Evolutionary conservation across 1,139 yeast species (phyloP).

Genomic region (Taphrina flavorubra): DNA sequence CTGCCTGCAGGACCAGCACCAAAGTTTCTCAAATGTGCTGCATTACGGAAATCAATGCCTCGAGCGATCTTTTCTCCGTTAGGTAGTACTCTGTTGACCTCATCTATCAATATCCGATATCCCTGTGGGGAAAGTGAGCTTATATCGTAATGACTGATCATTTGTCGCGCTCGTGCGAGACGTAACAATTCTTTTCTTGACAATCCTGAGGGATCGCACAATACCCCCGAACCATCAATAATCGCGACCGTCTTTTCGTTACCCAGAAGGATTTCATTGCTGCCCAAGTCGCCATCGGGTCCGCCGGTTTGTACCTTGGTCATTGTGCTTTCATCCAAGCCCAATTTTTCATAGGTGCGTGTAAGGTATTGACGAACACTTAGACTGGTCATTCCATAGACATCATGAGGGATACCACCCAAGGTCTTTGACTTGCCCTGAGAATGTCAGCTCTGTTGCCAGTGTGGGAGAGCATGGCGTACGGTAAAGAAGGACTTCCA

Average conservation of each 20-base stretch:
- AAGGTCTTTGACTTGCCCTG: slow-evolving; percentile 82
- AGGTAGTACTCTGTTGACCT: slow-evolving; percentile 77
- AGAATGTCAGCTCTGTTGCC: background rate
- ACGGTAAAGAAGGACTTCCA: slow-evolving; percentile 95
- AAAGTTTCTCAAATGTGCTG: slow-evolving; percentile 70
- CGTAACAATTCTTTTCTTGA: slow-evolving; percentile 77
- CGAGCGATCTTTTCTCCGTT: slow-evolving; percentile 74
- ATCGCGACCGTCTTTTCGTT: slow-evolving; percentile 84
- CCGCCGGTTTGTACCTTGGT: slow-evolving; percentile 96
- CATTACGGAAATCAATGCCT: slow-evolving; percentile 91
- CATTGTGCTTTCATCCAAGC: slow-evolving; percentile 64
- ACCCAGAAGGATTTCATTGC: slow-evolving; percentile 81
- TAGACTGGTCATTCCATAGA: slow-evolving; percentile 95
- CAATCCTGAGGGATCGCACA: slow-evolving; percentile 89
- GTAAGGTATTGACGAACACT: slow-evolving; percentile 93
- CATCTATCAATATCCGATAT: slow-evolving; percentile 84
- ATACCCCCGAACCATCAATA: slow-evolving; percentile 95
- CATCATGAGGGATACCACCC: slow-evolving; percentile 99
- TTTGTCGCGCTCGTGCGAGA: slow-evolving; percentile 77
- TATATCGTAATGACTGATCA: slow-evolving; percentile 72
- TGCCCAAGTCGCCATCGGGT: slow-evolving; percentile 97
- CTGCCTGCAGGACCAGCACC: slow-evolving; percentile 58
- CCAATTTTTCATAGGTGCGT: slow-evolving; percentile 80
- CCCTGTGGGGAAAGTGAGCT: slow-evolving; percentile 74
- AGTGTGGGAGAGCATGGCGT: background rate